phyloP scores from a whole-genome alignment of 2,329 filamentous ascomycete species.

The Magnaporthiopsis incrustans region DNA sequence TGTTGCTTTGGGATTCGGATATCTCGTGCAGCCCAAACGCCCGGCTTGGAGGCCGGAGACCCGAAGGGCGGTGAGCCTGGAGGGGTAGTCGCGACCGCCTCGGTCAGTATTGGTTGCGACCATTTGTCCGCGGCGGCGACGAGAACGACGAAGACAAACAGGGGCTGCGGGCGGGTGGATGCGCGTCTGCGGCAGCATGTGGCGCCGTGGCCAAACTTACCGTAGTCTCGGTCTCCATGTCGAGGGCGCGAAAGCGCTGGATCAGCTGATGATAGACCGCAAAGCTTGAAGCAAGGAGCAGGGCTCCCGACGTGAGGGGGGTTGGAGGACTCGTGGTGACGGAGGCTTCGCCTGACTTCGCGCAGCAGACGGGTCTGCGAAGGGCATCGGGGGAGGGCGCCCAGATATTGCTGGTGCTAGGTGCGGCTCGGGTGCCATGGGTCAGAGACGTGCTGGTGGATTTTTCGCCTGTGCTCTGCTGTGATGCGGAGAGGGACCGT shows the following conservation, averaged over 20 bases:
- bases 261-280: slow-evolving; percentile 16
- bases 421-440: neutral
- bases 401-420: neutral
- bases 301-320: slow-evolving; percentile 24
- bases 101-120: slow-evolving; percentile 1
- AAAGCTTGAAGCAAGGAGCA: slow-evolving; percentile 28
- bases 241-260: slow-evolving; percentile 6
- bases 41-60: slow-evolving; percentile 15
- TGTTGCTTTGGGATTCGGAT: slow-evolving; percentile 53
- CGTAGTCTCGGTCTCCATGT: slow-evolving; percentile 15
- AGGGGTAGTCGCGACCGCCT: neutral
- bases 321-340: slow-evolving; percentile 21
- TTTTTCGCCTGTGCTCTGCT: neutral
- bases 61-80: slow-evolving; percentile 5
- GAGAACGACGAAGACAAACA: neutral
- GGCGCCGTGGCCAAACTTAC: slow-evolving; percentile 17
- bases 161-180: neutral
- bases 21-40: slow-evolving; percentile 39
- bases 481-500: neutral
- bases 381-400: neutral
- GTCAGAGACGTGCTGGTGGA: neutral
- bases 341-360: slow-evolving; percentile 7
- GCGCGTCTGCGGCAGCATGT: neutral
- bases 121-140: slow-evolving; percentile 1
- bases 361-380: neutral